These are phyloP conservation scores for Zizania latifolia DNA, from an alignment of 176 grass and related monocot species.

Conservation along the genomic window DNA sequence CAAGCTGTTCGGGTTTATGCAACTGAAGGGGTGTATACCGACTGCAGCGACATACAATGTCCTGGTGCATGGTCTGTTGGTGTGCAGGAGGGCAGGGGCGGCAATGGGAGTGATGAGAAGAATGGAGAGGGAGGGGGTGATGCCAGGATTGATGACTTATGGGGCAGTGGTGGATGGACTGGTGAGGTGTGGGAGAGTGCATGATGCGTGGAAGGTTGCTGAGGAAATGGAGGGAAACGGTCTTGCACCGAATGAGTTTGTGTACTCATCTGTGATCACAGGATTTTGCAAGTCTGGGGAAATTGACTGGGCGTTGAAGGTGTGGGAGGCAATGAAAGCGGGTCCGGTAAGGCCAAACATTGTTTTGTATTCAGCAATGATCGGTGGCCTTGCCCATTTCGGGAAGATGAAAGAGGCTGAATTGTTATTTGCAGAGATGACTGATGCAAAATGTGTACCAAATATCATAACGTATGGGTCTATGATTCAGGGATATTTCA, in stretches of 20 bases:
- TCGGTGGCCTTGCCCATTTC: slow-evolving; percentile 56
- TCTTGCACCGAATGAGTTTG: slow-evolving; percentile 55
- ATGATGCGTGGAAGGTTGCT: slow-evolving; percentile 60
- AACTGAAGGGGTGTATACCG: slow-evolving; percentile 60
- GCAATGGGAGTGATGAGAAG: slow-evolving; percentile 43
- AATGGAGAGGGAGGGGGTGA: slow-evolving; percentile 52
- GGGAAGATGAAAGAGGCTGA: slow-evolving; percentile 59
- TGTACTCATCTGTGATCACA: slow-evolving; percentile 63
- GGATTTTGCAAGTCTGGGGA: slow-evolving; percentile 66
- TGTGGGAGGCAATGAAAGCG: slow-evolving; percentile 60
- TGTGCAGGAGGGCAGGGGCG: slow-evolving; percentile 34
- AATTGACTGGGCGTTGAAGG: slow-evolving; percentile 36
- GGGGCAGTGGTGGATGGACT: slow-evolving; percentile 74
- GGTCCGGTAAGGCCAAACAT: slow-evolving; percentile 43
- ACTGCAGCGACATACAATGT: slow-evolving; percentile 73
- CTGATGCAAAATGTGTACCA: slow-evolving; percentile 43
- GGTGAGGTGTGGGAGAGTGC: slow-evolving; percentile 49
- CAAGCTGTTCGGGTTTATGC: slow-evolving; percentile 71
- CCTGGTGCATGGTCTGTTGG: slow-evolving; percentile 62
- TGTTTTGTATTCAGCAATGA: slow-evolving; percentile 71
- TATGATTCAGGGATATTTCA: slow-evolving; percentile 67
- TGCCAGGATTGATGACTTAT: slow-evolving; percentile 51
- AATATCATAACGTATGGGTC: slow-evolving; percentile 84
- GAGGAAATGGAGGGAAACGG: slow-evolving; percentile 57
- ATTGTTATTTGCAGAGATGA: slow-evolving; percentile 57